phyloP scores from a whole-genome alignment of 1,284 basidiomycete genomes.

The Phellinidium pouzarii region DNA sequence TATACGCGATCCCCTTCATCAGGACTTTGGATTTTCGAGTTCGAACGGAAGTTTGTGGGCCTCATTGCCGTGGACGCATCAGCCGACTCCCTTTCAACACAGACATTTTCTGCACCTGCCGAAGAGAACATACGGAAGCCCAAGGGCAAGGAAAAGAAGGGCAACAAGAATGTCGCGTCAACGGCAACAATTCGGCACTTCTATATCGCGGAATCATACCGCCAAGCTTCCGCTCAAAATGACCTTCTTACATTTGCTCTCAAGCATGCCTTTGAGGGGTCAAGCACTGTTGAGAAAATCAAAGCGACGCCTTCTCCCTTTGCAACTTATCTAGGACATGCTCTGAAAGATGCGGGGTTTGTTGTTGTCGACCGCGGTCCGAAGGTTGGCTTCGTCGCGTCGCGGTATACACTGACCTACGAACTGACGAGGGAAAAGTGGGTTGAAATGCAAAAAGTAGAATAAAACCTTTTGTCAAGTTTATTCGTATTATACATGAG shows the following conservation, averaged over 20 bases:
- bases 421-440: conserved; percentile 38
- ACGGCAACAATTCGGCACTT: conserved; percentile 71
- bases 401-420: conserved; percentile 39
- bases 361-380: conserved; percentile 34
- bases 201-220: conserved; percentile 61
- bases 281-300: conserved; percentile 38
- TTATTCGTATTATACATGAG: too few relatives aligned
- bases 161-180: conserved; percentile 32
- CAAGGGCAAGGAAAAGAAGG: conserved; percentile 19
- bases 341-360: conserved; percentile 49
- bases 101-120: conserved; percentile 21
- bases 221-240: conserved; percentile 48
- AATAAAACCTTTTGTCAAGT: conserved; percentile 5
- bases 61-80: conserved; percentile 65
- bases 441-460: conserved; percentile 24
- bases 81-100: conserved; percentile 30
- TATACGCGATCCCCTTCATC: conserved; percentile 57
- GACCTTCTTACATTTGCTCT: conserved; percentile 61
- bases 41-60: conserved; percentile 53
- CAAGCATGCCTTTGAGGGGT: conserved; percentile 45
- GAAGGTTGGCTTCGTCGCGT: conserved; percentile 45
- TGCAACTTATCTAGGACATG: conserved; percentile 40
- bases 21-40: conserved; percentile 65
- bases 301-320: conserved; percentile 45
- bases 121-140: conserved; percentile 11